Evolutionary conservation across 345 rosid species (phyloP).

Genomic region (Gossypioides kirkii): DNA sequence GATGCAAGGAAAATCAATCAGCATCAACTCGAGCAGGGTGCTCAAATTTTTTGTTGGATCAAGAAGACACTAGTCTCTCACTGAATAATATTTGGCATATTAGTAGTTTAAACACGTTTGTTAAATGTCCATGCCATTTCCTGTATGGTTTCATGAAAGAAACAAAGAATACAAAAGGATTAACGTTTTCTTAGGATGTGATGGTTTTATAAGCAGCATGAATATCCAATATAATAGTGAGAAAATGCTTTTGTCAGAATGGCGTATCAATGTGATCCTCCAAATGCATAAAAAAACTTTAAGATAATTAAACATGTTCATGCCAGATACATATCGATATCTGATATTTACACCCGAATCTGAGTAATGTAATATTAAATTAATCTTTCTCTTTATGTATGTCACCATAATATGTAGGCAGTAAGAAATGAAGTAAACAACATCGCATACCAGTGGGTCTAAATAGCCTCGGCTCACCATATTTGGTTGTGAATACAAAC

Average conservation of each 20-base stretch:
- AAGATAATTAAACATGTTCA: not conserved
- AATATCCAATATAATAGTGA: too few relatives aligned
- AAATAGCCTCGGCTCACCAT: conserved; percentile 88
- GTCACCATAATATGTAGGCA: not conserved
- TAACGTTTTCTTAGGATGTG: not conserved
- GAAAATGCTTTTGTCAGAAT: too few relatives aligned
- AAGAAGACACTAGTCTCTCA: not conserved
- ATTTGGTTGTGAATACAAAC: conserved; percentile 82
- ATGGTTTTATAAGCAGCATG: not conserved
- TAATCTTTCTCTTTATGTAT: too few relatives aligned
- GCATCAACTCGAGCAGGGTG: not conserved
- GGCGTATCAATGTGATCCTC: not conserved
- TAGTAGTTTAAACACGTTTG: not conserved
- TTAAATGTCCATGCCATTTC: not conserved
- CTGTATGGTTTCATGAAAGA: not conserved
- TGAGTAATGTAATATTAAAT: too few relatives aligned
- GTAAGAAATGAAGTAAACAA: not conserved
- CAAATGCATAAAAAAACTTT: not conserved
- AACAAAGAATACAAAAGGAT: not conserved
- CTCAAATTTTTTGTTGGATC: not conserved
- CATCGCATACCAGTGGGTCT: conserved; percentile 72
- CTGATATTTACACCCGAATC: too few relatives aligned
- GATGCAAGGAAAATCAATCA: not conserved
- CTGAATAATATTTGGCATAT: not conserved
- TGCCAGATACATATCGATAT: not conserved